A percentile compares a stretch with the other conserved stretches of the same genome.
Conservation (phyloP, 768 basidiomycete genomes). For the Leucocoprinus leucothites region DNA sequence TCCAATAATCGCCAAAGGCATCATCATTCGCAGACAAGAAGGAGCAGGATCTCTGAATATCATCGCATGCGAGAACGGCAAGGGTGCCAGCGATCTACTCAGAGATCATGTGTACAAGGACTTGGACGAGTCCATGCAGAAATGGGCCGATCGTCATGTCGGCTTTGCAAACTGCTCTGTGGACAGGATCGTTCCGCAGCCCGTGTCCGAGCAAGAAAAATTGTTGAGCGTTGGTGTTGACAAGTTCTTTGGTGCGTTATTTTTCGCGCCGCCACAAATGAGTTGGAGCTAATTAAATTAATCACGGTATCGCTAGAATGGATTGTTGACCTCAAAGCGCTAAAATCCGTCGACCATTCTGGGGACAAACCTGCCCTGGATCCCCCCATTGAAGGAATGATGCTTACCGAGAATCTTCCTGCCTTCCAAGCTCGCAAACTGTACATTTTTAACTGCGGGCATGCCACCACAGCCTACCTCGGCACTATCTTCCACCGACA, state of each 20-base stretch:
- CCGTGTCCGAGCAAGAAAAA: slow-evolving; percentile 3
- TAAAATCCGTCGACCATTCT: slow-evolving; percentile 3
- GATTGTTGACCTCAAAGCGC: slow-evolving; percentile 6
- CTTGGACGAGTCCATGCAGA: not conserved
- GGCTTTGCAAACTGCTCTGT: slow-evolving; percentile 12
- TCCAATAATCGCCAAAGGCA: slow-evolving; percentile 7
- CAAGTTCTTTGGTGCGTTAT: slow-evolving; percentile 8
- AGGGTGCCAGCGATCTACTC: not conserved
- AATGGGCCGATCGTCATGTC: slow-evolving; percentile 8
- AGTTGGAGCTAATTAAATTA: not conserved
- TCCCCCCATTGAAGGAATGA: slow-evolving; percentile 2
- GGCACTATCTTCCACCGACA: slow-evolving; percentile 1
- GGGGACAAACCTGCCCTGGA: not conserved
- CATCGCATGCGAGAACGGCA: slow-evolving; percentile 11
- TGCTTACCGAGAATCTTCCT: slow-evolving; percentile 8
- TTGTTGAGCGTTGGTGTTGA: slow-evolving; percentile 4
- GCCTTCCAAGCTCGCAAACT: slow-evolving; percentile 9
- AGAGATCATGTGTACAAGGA: slow-evolving; percentile 4
- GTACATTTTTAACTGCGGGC: slow-evolving; percentile 8
- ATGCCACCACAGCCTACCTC: slow-evolving; percentile 9
- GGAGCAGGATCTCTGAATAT: slow-evolving; percentile 2
- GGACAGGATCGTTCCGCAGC: slow-evolving; percentile 7
- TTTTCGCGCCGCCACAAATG: not conserved
- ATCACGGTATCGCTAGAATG: slow-evolving; percentile 3
- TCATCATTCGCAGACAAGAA: not conserved